Percentiles rank a stretch among this genome's conserved stretches.
phyloP scores from a whole-genome alignment of 306 rosid species.

The Citrullus colocynthis region DNA sequence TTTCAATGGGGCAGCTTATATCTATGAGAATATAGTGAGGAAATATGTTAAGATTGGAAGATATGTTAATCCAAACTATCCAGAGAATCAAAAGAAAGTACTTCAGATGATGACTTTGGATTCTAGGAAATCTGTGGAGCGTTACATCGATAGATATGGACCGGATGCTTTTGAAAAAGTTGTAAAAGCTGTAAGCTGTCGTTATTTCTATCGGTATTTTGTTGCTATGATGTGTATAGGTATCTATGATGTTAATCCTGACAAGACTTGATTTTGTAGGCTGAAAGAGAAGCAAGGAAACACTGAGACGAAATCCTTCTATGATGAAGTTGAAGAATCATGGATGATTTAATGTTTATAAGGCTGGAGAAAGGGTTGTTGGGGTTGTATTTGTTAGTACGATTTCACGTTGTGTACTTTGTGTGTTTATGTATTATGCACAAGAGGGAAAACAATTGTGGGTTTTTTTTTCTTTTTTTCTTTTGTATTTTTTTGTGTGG shows the following conservation, averaged over 20 bases:
- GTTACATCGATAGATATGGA: slow-evolving; percentile 50
- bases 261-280: slow-evolving; percentile 29
- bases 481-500: background rate
- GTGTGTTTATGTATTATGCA: background rate
- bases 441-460: background rate
- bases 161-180: slow-evolving; percentile 62
- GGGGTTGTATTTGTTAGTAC: background rate
- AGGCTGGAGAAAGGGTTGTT: background rate
- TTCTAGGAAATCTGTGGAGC: slow-evolving; percentile 68
- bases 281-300: slow-evolving; percentile 77
- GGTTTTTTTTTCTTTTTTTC: background rate
- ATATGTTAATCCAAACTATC: slow-evolving; percentile 22
- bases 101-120: slow-evolving; percentile 77
- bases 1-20: slow-evolving; percentile 87
- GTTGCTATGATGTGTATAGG: no score
- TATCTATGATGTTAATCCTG: background rate
- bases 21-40: slow-evolving; percentile 62
- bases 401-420: background rate
- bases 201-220: background rate
- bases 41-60: slow-evolving; percentile 43
- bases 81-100: slow-evolving; percentile 46
- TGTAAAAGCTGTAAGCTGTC: slow-evolving; percentile 40
- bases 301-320: slow-evolving; percentile 18
- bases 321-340: background rate
- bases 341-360: background rate